Conservation (phyloP, 306 rosid genomes). For the Quercus alba region DNA sequence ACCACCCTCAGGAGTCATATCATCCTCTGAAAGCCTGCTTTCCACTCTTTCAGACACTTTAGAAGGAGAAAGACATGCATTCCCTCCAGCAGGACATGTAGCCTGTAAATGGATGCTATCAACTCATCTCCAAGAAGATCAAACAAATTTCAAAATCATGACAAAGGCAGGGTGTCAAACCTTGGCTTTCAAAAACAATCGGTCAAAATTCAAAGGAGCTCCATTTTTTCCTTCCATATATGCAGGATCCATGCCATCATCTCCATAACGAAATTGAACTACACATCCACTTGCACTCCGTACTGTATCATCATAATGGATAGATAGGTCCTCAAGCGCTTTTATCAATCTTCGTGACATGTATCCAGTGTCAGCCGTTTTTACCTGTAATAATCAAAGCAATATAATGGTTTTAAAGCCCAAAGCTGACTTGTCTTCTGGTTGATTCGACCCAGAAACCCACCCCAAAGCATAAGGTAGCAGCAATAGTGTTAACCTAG, state of each 20-base stretch:
- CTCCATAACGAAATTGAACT: constrained; percentile 89
- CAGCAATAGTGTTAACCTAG: too few relatives aligned
- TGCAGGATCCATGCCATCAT: constrained; percentile 96
- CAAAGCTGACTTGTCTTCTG: neutral
- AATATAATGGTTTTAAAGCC: constrained; percentile 8
- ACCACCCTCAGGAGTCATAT: constrained; percentile 50
- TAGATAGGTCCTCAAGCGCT: constrained; percentile 76
- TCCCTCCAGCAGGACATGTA: constrained; percentile 55
- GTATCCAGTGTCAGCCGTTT: constrained; percentile 98
- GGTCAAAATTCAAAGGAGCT: constrained; percentile 78
- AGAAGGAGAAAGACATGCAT: constrained; percentile 56
- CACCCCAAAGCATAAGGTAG: neutral
- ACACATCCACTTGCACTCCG: constrained; percentile 72
- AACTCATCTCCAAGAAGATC: neutral
- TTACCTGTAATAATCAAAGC: constrained; percentile 56
- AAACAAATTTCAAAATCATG: constrained; percentile 15
- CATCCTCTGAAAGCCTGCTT: constrained; percentile 52
- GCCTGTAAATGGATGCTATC: constrained; percentile 46
- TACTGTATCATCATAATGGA: constrained; percentile 84
- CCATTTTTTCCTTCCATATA: constrained; percentile 90
- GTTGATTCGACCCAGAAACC: constrained; percentile 7
- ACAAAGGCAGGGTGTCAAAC: constrained; percentile 33
- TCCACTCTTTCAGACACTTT: constrained; percentile 50
- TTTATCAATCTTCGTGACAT: constrained; percentile 94
- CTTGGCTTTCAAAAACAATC: constrained; percentile 74